Evolutionary conservation across 1,284 basidiomycete species (phyloP), one percentile per base, ranked within the genome.

Genomic region (Cryptococcus jaspeensis): DNA sequence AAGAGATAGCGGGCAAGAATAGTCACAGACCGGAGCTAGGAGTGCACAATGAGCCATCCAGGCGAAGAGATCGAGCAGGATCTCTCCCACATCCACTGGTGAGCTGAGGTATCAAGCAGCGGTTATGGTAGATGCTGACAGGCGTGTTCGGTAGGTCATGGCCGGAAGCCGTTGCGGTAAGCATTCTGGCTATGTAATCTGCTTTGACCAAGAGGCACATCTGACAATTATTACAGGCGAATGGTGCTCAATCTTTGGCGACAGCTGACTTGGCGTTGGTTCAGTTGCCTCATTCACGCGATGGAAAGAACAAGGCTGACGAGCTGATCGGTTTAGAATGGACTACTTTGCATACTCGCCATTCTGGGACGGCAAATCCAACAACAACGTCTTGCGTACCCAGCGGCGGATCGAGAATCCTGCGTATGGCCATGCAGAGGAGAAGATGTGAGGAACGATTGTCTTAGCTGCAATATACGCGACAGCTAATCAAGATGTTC

Each of bases 281-380:
- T 51, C 6, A 41, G 13, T 15, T n/a, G 15, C 8, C 16, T 40
- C 5, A 23, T 2, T 23, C n/a, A 6, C 38, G 3, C n/a, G 22
- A 5, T 28, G n/a, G 23, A 48, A 38, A 28, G 18, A 16, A 22
- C 16, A 32, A 15, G 55, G 28, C 22, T 52, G 22, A 45, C 39
- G 5, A 39, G 53, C 23, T 42, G 41, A 15, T 25, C 25, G 22
- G 9, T 3, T 9, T 54, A 75, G 73, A 35, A 64, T 76, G 64
- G 74, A 76, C 60, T 76, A 75, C 60, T 76, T 76, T 50, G 70
- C 72, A 8, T 67, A 65, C 52, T 75, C 73, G 13, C 74, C 74
- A 4, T 76, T 76, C 62, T 76, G 65, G 59, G 71, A 75, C 55
- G 36, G 60, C 1, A 65, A 67, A 37, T 73, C 69, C 23, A 76